Evolutionary conservation across 164 flowering plant genomes (phyloP), one percentile per base, ranked within the genome.

Genomic region (Euptelea pleiosperma): DNA sequence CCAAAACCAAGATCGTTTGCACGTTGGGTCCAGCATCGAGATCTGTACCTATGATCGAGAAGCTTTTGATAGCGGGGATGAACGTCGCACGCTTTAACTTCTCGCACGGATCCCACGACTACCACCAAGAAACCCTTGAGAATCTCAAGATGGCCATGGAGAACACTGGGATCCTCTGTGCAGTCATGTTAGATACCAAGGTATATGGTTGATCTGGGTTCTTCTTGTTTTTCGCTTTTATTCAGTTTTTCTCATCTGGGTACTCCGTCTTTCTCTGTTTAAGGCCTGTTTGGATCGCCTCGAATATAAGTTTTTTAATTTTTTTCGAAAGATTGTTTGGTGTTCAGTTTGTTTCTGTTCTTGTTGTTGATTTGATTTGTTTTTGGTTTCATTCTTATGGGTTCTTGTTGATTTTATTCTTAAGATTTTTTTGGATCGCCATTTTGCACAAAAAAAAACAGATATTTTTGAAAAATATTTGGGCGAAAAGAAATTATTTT

Each of bases 1-100:
- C 84, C 86, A 85, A 88, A 68, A 88, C 96, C 25, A 88, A 88
- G 86, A 88, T 88, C 52, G 91, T 88, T 0, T 88, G 96, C 71
- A 88, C 96, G 0, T 57, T 87, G 10, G 96, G 96, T 0, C 91
- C 91, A 0, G 86, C 89, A 0, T 88, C 87, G 8, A 69, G 89
- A 47, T 88, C 89, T 2, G 76, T 88, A 0, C 72, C 73, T 16
- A 88, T 83, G 96, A 16, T 70, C 15, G 91, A 85, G 80, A 88
- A 85, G 78, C 79, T 88, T 0, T 61, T 88, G 44, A 64, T 62
- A 47, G 91, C 91, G 0, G 96, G 96, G 12, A 83, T 88, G 96
- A 85, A 79, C 66, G 96, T 88, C 12, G 89, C 91, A 2, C 72
- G 95, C 2, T 87, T 87, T 75, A 87, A 87, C 74, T 87, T 85